Evolutionary conservation across 2,329 filamentous ascomycete genomes (phyloP), one percentile per base, ranked within the genome.

Genomic region (Cercospora janseana): DNA sequence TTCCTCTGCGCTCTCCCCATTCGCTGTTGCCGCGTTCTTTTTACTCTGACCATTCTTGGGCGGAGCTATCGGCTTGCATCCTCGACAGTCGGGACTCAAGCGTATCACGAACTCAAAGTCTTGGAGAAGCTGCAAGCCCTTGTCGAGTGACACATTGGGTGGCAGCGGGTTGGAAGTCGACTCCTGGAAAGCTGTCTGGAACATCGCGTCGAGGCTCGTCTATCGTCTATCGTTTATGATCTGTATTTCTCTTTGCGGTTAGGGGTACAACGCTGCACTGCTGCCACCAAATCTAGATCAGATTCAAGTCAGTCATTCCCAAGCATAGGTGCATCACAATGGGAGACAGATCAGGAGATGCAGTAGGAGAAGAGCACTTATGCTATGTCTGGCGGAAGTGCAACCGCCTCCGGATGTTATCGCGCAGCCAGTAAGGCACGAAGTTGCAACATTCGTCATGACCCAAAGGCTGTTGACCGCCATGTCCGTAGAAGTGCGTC

Each of bases 41-140:
- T 61, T 60, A n/a, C 12, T 20, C 21, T 4, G 12, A 4, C 3
- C n/a, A 13, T 24, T 26, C 2, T 26, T 26, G 12, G 59, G 59
- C 4, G 63, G 52, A 12, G 57, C 43, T 13, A 64, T 60, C 3
- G 45, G 50, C 44, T 52, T 60, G 52, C 57, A 65, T 8, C 60
- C 61, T 42, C 58, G 56, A 29, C 64, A 66, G 48, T 69, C 65
- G 1, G 66, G 66, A 28, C 60, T 64, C 13, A 66, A 52, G 12
- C 59, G 57, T 29, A 67, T 60, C 27, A 69, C 57, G 6, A 59
- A 52, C 24, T 63, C 62, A 53, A 68, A 64, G 43, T 69, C 64
- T 51, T 68, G 66, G 10, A 69, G 62, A 9, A 66, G 51, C 5
- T 55, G 23, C 12, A 68, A 37, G 16, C 58, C 64, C 6, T 38